These are phyloP conservation scores for Monosporascus sp. DNA, from an alignment of 2,329 filamentous ascomycete genomes.

Conservation along the genomic window DNA sequence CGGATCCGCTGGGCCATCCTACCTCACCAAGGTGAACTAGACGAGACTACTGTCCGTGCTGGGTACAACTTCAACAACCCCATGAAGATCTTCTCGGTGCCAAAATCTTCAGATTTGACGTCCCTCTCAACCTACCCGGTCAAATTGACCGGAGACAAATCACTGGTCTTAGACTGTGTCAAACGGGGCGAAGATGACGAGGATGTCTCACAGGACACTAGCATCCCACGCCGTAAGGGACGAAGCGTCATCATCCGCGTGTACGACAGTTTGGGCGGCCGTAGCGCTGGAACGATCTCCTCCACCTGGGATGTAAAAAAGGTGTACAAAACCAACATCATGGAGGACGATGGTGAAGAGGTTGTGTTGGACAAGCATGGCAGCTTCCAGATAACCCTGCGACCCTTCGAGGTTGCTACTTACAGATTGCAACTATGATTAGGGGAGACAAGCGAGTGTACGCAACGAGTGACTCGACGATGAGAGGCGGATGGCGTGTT, in stretches of 20 bases:
- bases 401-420: slow-evolving; percentile 82
- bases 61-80: slow-evolving; percentile 91
- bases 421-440: slow-evolving; percentile 57
- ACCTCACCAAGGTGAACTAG: slow-evolving; percentile 71
- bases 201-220: slow-evolving; percentile 59
- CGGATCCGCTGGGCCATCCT: slow-evolving; percentile 86
- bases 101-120: slow-evolving; percentile 24
- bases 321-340: slow-evolving; percentile 76
- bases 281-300: slow-evolving; percentile 63
- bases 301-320: slow-evolving; percentile 67
- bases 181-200: slow-evolving; percentile 91
- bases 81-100: slow-evolving; percentile 48
- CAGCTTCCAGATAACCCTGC: slow-evolving; percentile 58
- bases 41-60: slow-evolving; percentile 69
- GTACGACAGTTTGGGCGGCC: slow-evolving; percentile 85
- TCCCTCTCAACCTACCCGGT: slow-evolving; percentile 43
- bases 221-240: slow-evolving; percentile 61
- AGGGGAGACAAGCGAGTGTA: not conserved
- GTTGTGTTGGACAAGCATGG: slow-evolving; percentile 44
- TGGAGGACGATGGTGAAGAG: slow-evolving; percentile 80
- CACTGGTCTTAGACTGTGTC: slow-evolving; percentile 78
- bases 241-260: slow-evolving; percentile 77
- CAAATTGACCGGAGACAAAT: slow-evolving; percentile 58
- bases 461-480: too few relatives aligned
- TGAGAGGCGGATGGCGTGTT: not conserved